Evolutionary conservation across 2,329 filamentous ascomycete species (phyloP), one percentile per base, ranked within the genome.

Genomic region (Fusarium albidum): DNA sequence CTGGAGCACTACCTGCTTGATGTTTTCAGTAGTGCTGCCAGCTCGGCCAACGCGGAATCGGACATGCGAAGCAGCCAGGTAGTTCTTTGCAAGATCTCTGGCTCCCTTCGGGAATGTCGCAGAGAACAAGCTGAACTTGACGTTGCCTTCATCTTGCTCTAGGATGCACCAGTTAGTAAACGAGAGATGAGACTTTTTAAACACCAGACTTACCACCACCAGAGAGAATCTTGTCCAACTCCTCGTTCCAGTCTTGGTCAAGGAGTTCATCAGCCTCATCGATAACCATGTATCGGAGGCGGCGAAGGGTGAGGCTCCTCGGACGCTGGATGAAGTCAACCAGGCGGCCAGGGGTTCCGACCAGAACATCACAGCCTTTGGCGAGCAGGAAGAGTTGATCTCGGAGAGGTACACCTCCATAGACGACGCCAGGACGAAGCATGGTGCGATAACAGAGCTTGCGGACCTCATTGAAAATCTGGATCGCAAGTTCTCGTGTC

Each of bases 191-290:
- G 11, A 9, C 11, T 17, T 17, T 18, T 10, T 37, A 10, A 9
- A n/a, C 13, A 10, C 10, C 14, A 9, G 41, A 77, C 85, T 76
- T 82, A 93, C 92, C 91, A 68, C 90, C 90, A 56, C 92, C 92
- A 42, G 81, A 80, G 72, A 98, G 86, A 53, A 98, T 89, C 66
- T 85, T 86, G 35, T 81, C 80, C 55, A 98, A 81, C 5, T 93
- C 86, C 0, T 86, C 81, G 32, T 88, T 82, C 91, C 95, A 98
- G 66, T 93, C 90, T 2, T 79, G 70, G 1, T 88, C 80, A 0
- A 99, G 82, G 81, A 99, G 88, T 77, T 99, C 94, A 69, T 99
- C 95, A 1, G 95, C 95, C 70, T 99, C 95, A 55, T 98, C 95
- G 57, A 99, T 87, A 60, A 98, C 84, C 61, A 85, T 85, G 75